Conservation (phyloP, 2,329 filamentous ascomycete genomes). For the Trichoderma atrobrunneum region DNA sequence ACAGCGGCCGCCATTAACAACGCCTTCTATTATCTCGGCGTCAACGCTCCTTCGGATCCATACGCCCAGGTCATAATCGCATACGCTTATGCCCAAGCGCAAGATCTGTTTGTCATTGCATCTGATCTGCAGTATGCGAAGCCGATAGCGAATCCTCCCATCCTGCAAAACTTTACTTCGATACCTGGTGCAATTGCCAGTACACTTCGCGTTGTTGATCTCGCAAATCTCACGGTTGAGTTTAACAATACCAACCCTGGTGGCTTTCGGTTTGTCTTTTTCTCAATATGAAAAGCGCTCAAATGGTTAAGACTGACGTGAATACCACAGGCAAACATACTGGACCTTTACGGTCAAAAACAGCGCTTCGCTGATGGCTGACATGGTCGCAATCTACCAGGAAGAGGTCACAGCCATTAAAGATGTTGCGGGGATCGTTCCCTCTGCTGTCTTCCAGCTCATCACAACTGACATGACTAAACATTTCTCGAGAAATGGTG, state of each 20-base stretch:
- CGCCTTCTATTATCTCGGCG: slow-evolving; percentile 25
- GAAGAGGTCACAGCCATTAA: slow-evolving; percentile 25
- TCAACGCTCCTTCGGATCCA: slow-evolving; percentile 24
- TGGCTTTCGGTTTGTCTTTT: slow-evolving; percentile 24
- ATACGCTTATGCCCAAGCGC: slow-evolving; percentile 24
- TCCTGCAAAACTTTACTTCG: slow-evolving; percentile 25
- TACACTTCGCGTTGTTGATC: slow-evolving; percentile 23
- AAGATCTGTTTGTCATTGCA: slow-evolving; percentile 21
- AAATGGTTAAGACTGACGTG: background rate
- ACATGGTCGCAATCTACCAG: slow-evolving; percentile 25
- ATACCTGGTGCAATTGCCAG: slow-evolving; percentile 23
- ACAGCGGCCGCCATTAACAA: slow-evolving; percentile 24
- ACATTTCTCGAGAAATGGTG: slow-evolving; percentile 34
- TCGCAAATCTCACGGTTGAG: slow-evolving; percentile 24
- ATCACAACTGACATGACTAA: slow-evolving; percentile 38
- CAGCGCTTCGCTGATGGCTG: slow-evolving; percentile 23
- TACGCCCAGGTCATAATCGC: slow-evolving; percentile 26
- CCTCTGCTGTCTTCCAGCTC: slow-evolving; percentile 38
- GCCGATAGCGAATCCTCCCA: slow-evolving; percentile 22
- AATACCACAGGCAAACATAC: slow-evolving; percentile 23
- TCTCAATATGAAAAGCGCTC: background rate
- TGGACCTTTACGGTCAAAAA: slow-evolving; percentile 26
- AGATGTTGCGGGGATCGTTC: slow-evolving; percentile 26
- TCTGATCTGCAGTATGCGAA: slow-evolving; percentile 24
- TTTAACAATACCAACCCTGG: slow-evolving; percentile 25